A percentile compares a stretch with the other conserved stretches of the same genome.
These are phyloP conservation scores for Haematococcus lacustris DNA, from an alignment of 139 green algal species.

Conservation along the genomic window DNA sequence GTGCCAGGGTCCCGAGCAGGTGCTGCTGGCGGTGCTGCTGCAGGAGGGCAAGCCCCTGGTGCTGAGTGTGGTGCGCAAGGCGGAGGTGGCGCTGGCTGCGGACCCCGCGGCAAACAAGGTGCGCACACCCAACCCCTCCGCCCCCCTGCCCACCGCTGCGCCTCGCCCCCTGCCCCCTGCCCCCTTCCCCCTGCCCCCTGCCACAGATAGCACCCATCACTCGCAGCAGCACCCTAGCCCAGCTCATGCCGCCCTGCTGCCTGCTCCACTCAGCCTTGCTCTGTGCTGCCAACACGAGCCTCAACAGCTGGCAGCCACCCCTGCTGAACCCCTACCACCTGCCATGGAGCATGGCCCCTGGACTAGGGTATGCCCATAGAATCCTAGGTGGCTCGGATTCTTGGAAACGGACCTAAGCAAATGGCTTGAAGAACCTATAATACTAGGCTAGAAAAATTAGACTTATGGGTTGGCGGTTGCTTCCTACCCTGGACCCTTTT, in stretches of 20 bases:
- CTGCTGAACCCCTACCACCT: not conserved
- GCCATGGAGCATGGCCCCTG: no score
- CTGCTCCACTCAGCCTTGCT: not conserved
- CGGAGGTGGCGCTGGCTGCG: constrained; percentile 62
- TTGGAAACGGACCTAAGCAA: no score
- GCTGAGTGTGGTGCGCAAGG: constrained; percentile 73
- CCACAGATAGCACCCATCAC: not conserved
- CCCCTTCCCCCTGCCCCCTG: no score
- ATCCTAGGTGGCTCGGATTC: no score
- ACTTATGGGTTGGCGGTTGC: no score
- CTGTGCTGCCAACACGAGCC: not conserved
- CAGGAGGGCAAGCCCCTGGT: constrained; percentile 82
- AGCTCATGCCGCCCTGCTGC: no score
- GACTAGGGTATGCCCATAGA: no score
- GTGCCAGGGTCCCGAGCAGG: not conserved
- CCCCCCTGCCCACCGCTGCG: no score
- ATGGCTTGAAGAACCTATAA: no score
- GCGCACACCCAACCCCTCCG: not conserved
- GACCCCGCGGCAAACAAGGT: constrained; percentile 65
- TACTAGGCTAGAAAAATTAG: no score
- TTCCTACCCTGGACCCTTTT: no score
- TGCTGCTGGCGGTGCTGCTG: not conserved
- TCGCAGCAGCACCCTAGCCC: not conserved
- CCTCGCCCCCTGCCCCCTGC: no score
- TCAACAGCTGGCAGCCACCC: not conserved